Evolutionary conservation across 2,329 filamentous ascomycete species (phyloP), one percentile per base, ranked within the genome.

Genomic region (Diaporthe batatas): DNA sequence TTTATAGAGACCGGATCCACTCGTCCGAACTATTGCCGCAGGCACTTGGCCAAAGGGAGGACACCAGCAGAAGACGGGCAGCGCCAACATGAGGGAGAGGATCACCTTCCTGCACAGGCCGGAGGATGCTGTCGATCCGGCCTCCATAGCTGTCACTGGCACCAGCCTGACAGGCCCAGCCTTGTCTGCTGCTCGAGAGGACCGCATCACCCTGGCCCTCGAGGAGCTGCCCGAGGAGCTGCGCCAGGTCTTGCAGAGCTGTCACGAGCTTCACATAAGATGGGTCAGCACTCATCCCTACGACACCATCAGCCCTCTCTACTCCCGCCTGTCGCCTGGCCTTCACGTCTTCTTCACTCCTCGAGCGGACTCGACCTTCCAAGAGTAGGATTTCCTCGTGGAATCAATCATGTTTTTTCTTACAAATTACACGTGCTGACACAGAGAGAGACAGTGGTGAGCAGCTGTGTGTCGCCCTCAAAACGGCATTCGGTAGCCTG

Each of bases 311-410:
- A 87, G 91, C 51, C 95, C 95, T 1, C 92, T 96, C 78, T 85
- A 89, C 55, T 94, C 94, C 68, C 89, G 93, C 73, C 82, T 95
- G 18, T 91, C 94, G 2, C 91, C 95, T 0, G 96, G 96, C 3
- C 84, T 98, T 29, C 95, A 98, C 84, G 85, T 95, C 34, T 93
- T 93, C 77, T 95, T 92, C 79, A 93, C 92, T 0, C 92, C 93
- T 0, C 80, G 81, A 7, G 79, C 83, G 42, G 79, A 82, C 34
- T 79, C 77, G 11, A 75, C 75, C 58, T 76, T 75, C 36, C 76
- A 79, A 25, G 77, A 76, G 77, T 80, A 75, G 72, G 78, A 75
- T 51, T 16, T 34, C 25, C 55, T 44, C 16, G 6, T n/a, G n/a
- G 25, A 21, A 47, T 74, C 57, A 14, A 71, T 70, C 1, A n/a